Evolutionary conservation across 805 yeast genomes (phyloP), one percentile per base, ranked within the genome.

Genomic region (Saccharomycopsis javanensis): DNA sequence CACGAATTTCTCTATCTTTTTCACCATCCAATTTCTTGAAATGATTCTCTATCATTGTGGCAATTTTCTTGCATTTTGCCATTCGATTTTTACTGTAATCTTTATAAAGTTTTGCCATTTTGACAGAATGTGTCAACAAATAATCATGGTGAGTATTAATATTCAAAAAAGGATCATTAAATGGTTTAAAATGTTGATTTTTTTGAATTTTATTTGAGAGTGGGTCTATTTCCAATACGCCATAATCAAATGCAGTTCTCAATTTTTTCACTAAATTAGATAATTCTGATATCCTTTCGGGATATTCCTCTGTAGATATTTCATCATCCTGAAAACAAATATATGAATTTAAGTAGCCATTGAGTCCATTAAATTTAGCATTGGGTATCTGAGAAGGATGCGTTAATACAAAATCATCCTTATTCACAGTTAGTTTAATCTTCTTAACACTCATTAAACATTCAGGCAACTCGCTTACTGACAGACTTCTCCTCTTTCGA

Each of bases 1-100:
- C 95, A 62, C 83, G 83, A 23, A 78, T 78, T 58, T 82, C 80
- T 58, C 96, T 79, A 63, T 92, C 98, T 62, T 87, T 88, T 50
- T 95, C 96, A 58, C 96, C 96, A 0, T 85, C 82, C 53, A 87
- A 78, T 67, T 91, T 83, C 63, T 86, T 86, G 74, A 89, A 92
- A 72, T 94, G 91, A 52, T 77, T 81, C 60, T 92, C 97, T 20
- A 94, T 74, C 87, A 89, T 86, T 51, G 76, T 82, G 0, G 97
- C 85, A 5, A 90, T 79, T 62, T 81, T 86, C 64, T 82, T 80
- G 1, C 88, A 81, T 62, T 82, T 77, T n/a, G 84, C 78, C 15
- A 82, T 78, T 61, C 85, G 86, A 27, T 79, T 78, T 57, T 75
- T 80, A 57, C 87, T 76, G 57, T 79, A 76, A 60, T 85, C 91